Base-by-base conservation (phyloP, 2,329 filamentous ascomycete species). In the Fusarium xylarioides region DNA sequence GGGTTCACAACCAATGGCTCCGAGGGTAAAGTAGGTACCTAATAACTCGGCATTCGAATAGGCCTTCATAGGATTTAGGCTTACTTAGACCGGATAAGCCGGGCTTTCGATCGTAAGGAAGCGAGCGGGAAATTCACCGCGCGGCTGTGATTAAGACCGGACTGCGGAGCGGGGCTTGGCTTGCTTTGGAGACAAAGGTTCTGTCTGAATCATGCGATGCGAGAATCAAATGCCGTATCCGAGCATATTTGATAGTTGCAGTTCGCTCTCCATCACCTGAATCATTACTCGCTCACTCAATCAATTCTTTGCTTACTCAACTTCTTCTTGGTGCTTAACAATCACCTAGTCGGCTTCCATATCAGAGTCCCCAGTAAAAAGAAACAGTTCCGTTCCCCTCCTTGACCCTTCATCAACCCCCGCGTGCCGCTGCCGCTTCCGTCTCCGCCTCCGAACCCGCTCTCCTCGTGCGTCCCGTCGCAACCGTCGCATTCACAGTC, bases 81-180 rank as follows among this genome's bases (percentile, higher is more conserved):
- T 49, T 67, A 53, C 66, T 65, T 58, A 65, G 59, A 63, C 59
- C 75, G 75, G 75, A 67, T 76, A 74, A 69, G 73, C 68, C 75
- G 75, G 70, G 56, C 30, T 54, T 28, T 28, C 28, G 54, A 50
- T 37, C 43, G 43, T 47, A 59, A 40, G 44, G 54, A 56, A 23
- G 30, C 40, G 53, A 66, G 64, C 55, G 68, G 75, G 75, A 59
- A 74, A 77, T 77, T 77, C 74, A 66, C 75, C 75, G 75, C 75
- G 75, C 75, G 74, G 74, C 60, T 70, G 57, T 76, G 74, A 77
- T 67, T 60, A 69, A 66, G 64, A 53, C 70, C 68, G 66, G 66
- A 58, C 58, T 69, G 58, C 66, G 68, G 74, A 72, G 57, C 61
- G 61, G 63, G 66, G 34, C 35, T 56, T 53, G 52, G 42, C 42